Conservation (phyloP, 148 eudicot species). For the Rheum nobile region DNA sequence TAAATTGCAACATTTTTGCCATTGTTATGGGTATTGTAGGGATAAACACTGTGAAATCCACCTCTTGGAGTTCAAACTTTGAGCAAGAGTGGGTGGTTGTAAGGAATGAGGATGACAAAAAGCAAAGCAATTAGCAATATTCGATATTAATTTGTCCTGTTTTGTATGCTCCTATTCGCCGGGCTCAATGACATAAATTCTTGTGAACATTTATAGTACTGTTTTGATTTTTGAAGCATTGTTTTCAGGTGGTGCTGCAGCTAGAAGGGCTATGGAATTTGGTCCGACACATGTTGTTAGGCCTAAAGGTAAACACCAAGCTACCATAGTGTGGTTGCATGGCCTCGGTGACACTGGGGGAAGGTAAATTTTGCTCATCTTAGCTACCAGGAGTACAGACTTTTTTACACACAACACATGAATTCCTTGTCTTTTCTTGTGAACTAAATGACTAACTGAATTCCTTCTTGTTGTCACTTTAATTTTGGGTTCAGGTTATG, state of each 20-base stretch:
- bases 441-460: background rate
- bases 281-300: slow-evolving; percentile 78
- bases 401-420: background rate
- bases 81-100: background rate
- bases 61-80: background rate
- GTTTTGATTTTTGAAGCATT: slow-evolving; percentile 7
- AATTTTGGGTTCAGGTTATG: background rate
- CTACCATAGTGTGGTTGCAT: slow-evolving; percentile 90
- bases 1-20: background rate
- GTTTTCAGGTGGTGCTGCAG: slow-evolving; percentile 46
- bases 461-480: background rate
- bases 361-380: slow-evolving; percentile 32
- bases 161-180: background rate
- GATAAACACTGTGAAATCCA: background rate
- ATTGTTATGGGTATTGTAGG: background rate
- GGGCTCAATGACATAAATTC: background rate
- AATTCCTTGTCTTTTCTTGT: background rate
- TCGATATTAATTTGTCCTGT: background rate
- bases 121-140: background rate
- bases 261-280: slow-evolving; percentile 64
- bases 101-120: background rate
- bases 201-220: background rate
- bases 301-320: slow-evolving; percentile 94
- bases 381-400: background rate
- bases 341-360: slow-evolving; percentile 96